These are phyloP conservation scores for Porphyridium purpureum DNA, from an alignment of 23 red algal genomes.

Conservation along the genomic window DNA sequence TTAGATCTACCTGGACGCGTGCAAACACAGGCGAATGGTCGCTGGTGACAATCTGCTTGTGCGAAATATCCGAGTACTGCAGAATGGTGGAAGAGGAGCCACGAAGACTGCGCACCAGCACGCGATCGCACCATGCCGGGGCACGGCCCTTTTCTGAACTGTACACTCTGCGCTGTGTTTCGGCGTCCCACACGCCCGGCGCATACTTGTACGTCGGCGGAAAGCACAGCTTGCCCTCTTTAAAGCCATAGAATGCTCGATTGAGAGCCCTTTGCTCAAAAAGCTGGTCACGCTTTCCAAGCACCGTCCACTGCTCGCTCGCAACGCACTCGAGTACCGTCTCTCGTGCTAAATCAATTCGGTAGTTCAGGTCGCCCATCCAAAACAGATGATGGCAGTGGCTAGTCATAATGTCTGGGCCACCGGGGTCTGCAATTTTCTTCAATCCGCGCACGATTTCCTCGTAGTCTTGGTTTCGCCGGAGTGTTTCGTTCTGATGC, in stretches of 20 bases:
- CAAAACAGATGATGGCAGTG: too few species aligned
- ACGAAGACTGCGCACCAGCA: conserved; percentile 42
- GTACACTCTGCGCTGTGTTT: conserved; percentile 27
- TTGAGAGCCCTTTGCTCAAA: conserved; percentile 12
- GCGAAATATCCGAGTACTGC: too few species aligned
- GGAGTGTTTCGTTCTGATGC: conserved; percentile 41
- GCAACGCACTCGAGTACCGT: conserved; percentile 51
- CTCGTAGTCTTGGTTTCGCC: conserved; percentile 23
- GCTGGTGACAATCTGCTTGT: too few species aligned
- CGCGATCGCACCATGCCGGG: conserved; percentile 83
- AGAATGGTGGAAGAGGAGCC: too few species aligned
- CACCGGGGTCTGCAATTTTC: too few species aligned
- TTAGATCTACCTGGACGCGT: too few species aligned
- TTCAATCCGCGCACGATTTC: conserved; percentile 47
- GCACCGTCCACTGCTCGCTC: conserved; percentile 29
- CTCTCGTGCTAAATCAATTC: conserved; percentile 41
- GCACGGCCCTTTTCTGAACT: conserved; percentile 46
- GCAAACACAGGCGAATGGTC: too few species aligned
- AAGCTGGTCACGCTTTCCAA: conserved; percentile 55
- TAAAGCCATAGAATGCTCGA: conserved; percentile 55
- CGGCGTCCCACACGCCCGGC: conserved; percentile 36
- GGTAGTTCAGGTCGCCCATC: conserved; percentile 93
- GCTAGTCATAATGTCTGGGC: too few species aligned
- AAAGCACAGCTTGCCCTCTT: conserved; percentile 53
- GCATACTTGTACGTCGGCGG: conserved; percentile 90